Evolutionary conservation across 2,329 filamentous ascomycete species (phyloP).

Genomic region (Mycosphaerella arachidis): DNA sequence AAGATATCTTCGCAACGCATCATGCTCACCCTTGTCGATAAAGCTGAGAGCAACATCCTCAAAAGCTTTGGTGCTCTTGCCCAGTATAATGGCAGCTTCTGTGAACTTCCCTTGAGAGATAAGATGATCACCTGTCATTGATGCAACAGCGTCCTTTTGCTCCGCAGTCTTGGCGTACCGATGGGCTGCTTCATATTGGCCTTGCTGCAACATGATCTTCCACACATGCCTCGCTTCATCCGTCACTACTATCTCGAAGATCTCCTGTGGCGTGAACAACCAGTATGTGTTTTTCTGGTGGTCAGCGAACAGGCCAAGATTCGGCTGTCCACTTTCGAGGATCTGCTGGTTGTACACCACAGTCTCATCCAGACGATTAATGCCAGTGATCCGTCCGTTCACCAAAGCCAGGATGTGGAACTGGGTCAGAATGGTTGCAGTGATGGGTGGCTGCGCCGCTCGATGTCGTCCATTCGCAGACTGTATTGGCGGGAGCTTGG

Average conservation of each 20-base stretch:
- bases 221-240: slow-evolving; percentile 92
- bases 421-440: slow-evolving; percentile 79
- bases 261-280: slow-evolving; percentile 86
- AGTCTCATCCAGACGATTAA: slow-evolving; percentile 80
- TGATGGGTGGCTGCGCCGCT: slow-evolving; percentile 65
- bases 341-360: slow-evolving; percentile 85
- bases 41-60: slow-evolving; percentile 90
- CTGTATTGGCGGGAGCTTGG: slow-evolving; percentile 67
- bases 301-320: slow-evolving; percentile 82
- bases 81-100: slow-evolving; percentile 86
- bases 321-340: slow-evolving; percentile 70
- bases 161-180: slow-evolving; percentile 73
- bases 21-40: slow-evolving; percentile 83
- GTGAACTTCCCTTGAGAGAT: slow-evolving; percentile 74
- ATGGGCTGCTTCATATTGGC: slow-evolving; percentile 84
- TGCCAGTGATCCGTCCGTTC: slow-evolving; percentile 75
- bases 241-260: slow-evolving; percentile 86
- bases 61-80: slow-evolving; percentile 93
- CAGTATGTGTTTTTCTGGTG: slow-evolving; percentile 95
- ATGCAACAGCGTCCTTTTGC: slow-evolving; percentile 88
- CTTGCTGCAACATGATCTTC: slow-evolving; percentile 83
- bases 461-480: slow-evolving; percentile 61
- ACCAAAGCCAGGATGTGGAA: slow-evolving; percentile 87
- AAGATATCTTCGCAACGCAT: slow-evolving; percentile 86
- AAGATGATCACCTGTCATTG: slow-evolving; percentile 84